Evolutionary conservation across 768 basidiomycete genomes (phyloP), one percentile per base, ranked within the genome.

Genomic region (Pisolithus marmoratus): DNA sequence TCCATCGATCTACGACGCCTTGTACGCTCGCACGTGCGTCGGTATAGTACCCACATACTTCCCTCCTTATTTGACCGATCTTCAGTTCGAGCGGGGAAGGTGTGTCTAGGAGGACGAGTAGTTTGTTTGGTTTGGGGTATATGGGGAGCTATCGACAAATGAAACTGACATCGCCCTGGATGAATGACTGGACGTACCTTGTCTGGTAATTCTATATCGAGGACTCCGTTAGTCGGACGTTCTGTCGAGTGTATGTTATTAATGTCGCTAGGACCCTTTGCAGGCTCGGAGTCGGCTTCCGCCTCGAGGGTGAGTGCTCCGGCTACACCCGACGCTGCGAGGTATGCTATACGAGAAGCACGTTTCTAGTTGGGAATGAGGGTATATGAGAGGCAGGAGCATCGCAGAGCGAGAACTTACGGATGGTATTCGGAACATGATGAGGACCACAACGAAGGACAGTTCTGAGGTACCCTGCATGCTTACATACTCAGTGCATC

Each of bases 1-100:
- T 89, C 93, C 93, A 95, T 55, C 76, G 78, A 29, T 83, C 80
- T 17, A 95, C 80, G 41, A 83, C 80, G 1, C 75, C 77, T 57
- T 93, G 88, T 23, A 93, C 82, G 46, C 80, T 76, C 1, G 75
- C 72, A 51, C 83, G 79, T n/a, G 81, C 80, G 24, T 83, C 76
- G n/a, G 65, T 57, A 60, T 85, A 80, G 12, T 78, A 74, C 0
- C 73, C 68, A n/a, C 79, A 81, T 2, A 80, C 75, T 24, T 80
- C 72, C 54, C 79, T 74, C 52, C 95, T 78, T 4, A 76, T 83
- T 19, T 75, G 73, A 15, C 88, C 85, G 51, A 98, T 92, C 53
- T 85, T 82, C 31, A 75, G 71, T 67, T 94, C 87, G 27, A 97
- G 79, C 19, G 80, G 79, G 1, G 88, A 86, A 2, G 84, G 85